Evolutionary conservation across 2,329 filamentous ascomycete genomes (phyloP).

Genomic region (Penicillium olsonii): DNA sequence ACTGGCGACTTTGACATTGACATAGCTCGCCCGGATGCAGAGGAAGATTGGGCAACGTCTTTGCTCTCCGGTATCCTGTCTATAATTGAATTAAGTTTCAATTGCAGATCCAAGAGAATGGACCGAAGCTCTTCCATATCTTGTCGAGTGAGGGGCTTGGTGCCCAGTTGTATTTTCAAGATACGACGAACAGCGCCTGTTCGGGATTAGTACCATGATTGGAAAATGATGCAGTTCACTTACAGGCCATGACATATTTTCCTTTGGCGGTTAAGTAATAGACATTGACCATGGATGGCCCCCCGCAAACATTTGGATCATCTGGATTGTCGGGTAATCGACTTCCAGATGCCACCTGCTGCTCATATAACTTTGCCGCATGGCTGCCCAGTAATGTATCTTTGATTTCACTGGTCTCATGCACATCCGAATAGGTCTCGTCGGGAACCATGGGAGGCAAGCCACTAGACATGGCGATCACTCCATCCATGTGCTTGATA

Average conservation of each 20-base stretch:
- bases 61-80: constrained; percentile 43
- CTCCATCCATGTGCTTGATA: constrained; percentile 51
- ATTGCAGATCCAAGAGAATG: constrained; percentile 44
- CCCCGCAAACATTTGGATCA: constrained; percentile 43
- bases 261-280: constrained; percentile 47
- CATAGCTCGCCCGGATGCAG: constrained; percentile 20
- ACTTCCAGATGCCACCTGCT: constrained; percentile 33
- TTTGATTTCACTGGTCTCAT: constrained; percentile 49
- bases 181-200: constrained; percentile 46
- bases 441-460: constrained; percentile 50
- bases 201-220: constrained; percentile 2
- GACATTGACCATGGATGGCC: constrained; percentile 44
- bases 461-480: constrained; percentile 52
- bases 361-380: constrained; percentile 40
- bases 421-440: constrained; percentile 52
- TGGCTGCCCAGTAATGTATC: constrained; percentile 45
- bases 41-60: constrained; percentile 21
- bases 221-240: constrained; percentile 17
- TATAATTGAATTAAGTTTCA: constrained; percentile 45
- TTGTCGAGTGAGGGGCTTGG: constrained; percentile 42
- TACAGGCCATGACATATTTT: constrained; percentile 49
- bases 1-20: constrained; percentile 33
- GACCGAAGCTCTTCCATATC: constrained; percentile 48
- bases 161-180: constrained; percentile 48
- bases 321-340: constrained; percentile 43